A percentile compares a stretch with the other conserved stretches of the same genome.
Evolutionary conservation across 2,329 filamentous ascomycete genomes (phyloP).

Genomic region (Botrytis cinerea): DNA sequence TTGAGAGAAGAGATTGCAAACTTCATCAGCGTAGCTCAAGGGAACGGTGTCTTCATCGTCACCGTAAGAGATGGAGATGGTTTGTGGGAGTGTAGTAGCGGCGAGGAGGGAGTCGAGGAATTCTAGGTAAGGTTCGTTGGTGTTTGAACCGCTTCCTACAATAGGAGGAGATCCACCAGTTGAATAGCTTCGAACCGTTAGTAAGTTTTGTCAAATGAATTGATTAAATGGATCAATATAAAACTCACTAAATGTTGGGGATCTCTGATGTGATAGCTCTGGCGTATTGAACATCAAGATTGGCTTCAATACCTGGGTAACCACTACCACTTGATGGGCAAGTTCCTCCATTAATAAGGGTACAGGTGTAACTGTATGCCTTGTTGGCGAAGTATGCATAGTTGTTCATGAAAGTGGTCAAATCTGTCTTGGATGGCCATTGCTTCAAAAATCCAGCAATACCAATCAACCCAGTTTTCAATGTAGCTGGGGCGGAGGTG

Average conservation of each 20-base stretch:
- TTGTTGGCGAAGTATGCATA: conserved; percentile 36
- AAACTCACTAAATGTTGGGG: conserved; percentile 48
- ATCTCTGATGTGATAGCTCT: conserved; percentile 57
- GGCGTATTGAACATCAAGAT: conserved; percentile 61
- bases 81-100: conserved; percentile 57
- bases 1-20: conserved; percentile 55
- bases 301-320: conserved; percentile 49
- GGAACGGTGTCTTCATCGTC: conserved; percentile 56
- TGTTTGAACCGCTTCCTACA: conserved; percentile 49
- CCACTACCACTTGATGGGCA: conserved; percentile 31
- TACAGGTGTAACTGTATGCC: conserved; percentile 42
- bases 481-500: conserved; percentile 27
- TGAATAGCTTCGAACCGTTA: conserved; percentile 45
- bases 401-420: conserved; percentile 36
- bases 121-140: conserved; percentile 68
- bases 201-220: not conserved
- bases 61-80: conserved; percentile 59
- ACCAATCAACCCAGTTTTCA: conserved; percentile 34
- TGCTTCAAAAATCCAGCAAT: conserved; percentile 40
- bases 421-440: conserved; percentile 36
- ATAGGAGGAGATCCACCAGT: conserved; percentile 58
- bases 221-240: not conserved
- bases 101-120: conserved; percentile 61
- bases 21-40: conserved; percentile 53
- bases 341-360: conserved; percentile 41